Percentiles rank a stretch among this genome's conserved stretches.
phyloP scores from a whole-genome alignment of 108 stramenopile species.

The Nitzschia sp. region DNA sequence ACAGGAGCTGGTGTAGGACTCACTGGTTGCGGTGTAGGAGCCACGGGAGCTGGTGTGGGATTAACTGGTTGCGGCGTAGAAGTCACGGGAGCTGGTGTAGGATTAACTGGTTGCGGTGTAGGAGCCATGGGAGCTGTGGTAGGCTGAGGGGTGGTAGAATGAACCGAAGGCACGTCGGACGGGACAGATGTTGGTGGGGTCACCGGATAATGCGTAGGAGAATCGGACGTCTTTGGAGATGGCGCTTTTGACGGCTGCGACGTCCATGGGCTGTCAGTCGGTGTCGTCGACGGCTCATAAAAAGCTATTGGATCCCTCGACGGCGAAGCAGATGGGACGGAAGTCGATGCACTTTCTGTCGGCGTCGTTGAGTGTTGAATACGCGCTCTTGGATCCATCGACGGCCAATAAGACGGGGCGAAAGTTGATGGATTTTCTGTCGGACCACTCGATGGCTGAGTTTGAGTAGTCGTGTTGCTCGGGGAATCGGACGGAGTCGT shows the following conservation, averaged over 20 bases:
- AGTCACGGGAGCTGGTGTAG: background rate
- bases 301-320: background rate
- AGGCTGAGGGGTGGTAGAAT: background rate
- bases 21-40: background rate
- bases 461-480: no score
- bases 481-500: no score
- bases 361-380: no score
- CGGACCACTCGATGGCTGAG: no score
- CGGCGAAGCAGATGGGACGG: background rate
- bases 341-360: no score
- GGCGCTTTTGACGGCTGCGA: background rate
- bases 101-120: background rate
- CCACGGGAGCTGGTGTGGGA: background rate
- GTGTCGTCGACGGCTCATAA: background rate
- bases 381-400: no score
- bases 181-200: background rate
- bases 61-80: background rate
- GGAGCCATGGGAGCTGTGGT: background rate
- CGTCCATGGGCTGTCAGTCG: background rate
- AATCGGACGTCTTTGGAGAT: background rate
- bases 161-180: background rate
- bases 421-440: no score
- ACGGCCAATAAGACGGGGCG: no score
- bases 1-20: background rate
- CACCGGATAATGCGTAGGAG: background rate